Evolutionary conservation across 2,329 filamentous ascomycete species (phyloP), one percentile per base, ranked within the genome.

Genomic region (Beauveria sp.): DNA sequence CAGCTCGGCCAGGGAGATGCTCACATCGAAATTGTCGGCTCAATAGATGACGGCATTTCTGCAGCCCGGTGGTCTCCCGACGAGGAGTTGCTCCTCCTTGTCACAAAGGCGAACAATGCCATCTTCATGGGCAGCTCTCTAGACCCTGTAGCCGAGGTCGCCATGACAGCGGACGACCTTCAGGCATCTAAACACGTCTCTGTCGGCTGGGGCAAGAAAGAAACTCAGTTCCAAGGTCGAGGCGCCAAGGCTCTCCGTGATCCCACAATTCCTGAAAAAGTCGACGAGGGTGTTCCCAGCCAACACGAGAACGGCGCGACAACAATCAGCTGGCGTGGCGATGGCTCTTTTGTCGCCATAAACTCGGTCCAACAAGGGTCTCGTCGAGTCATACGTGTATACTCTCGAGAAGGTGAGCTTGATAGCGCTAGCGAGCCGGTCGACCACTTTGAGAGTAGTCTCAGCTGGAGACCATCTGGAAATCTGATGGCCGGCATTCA

Each of bases 121-220:
- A 80, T 97, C 61, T 91, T 96, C 70, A 97, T 99, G 93, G 96
- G 92, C 61, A 84, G 92, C 64, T 86, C 87, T 28, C 96, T 97
- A 66, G 93, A 97, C 67, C 88, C 87, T 61, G 85, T 96, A 47
- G 84, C 89, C 40, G 89, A 92, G 73, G 81, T 90, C 57, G 77
- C 80, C 40, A 85, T 97, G 72, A 84, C 83, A 0, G 71, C 79
- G 0, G 90, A 92, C 50, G 93, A 96, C 73, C 82, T 96, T 64
- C 89, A 89, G 67, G 84, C 86, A n/a, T 97, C 89, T 28, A 94
- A 88, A 72, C 92, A 97, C 77, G 94, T 97, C 61, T 96, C 92
- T 22, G 93, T 99, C 24, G 94, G 94, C 55, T 99, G 94, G 94
- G 94, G 94, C 63, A 97, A 97, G 78, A 91, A 90, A 71, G 94